Base-by-base conservation (phyloP, 2,329 filamentous ascomycete genomes). In the Thelonectria blattea region DNA sequence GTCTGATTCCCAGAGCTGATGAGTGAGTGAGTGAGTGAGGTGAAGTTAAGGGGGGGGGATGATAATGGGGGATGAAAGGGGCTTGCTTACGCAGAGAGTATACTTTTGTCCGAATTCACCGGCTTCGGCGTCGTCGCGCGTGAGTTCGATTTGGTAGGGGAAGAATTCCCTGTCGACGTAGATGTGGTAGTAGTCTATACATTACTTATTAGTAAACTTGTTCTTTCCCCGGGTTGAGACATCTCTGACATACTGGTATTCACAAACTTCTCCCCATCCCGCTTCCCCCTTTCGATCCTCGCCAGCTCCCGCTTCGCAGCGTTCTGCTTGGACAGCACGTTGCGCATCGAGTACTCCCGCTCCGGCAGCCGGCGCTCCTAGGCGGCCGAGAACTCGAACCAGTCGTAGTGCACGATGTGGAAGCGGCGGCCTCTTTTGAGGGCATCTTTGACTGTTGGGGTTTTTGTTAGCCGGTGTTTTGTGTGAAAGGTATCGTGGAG, bases 1-100 rank as follows among this genome's bases (percentile, higher is more conserved):
- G 61, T 85, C 81, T 5, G 88, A 89, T 73, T 92, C 86, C 76
- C 87, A 91, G 52, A 93, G 80, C 88, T 92, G 63, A n/a, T 7
- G 11, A 9, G 5, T 2, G 11, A 62, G 53, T 50, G 43, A 43
- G 27, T 8, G 3, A 22, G 24, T 24, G 22, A 24, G 2, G n/a
- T 22, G 24, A 24, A 24, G 22, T 17, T 30, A 9, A 30, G 22
- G 22, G 22, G 22, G 6, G 3, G 6, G 22, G 22, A n/a, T n/a
- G 52, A 56, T 30, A 42, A 11, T 47, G 6, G 27, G 15, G 14
- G 10, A 8, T 7, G 3, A 46, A 15, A 5, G 7, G 8, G 12
- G 10, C 15, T 5, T 7, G 75, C 84, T 76, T 76, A 91, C 88
- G 60, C 81, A 84, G 2, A 91, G 73, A 0, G 80, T 77, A 42